phyloP scores from a whole-genome alignment of 2,329 filamentous ascomycete species.

The Knoxdaviesia capensis region DNA sequence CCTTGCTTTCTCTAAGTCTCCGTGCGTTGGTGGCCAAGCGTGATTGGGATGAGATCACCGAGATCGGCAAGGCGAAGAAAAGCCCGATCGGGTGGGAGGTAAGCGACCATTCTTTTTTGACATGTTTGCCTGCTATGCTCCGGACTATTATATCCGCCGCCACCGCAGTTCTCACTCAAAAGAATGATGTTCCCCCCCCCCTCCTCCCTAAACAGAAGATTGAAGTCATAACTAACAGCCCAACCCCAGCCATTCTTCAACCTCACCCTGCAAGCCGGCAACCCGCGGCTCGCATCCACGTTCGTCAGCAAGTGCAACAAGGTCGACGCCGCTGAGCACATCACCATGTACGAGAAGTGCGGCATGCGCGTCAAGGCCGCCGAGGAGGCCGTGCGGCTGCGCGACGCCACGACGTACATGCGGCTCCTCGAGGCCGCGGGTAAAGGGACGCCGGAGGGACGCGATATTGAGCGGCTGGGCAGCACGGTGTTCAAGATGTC shows the following conservation, averaged over 20 bases:
- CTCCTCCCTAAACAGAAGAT: background rate
- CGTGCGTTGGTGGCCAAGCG: conserved; percentile 76
- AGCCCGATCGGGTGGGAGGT: conserved; percentile 95
- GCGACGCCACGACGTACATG: conserved; percentile 58
- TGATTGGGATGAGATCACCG: conserved; percentile 85
- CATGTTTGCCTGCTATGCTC: background rate
- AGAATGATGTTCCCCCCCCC: background rate
- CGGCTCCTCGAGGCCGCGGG: conserved; percentile 55
- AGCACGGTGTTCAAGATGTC: conserved; percentile 31
- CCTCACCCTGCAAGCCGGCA: conserved; percentile 70
- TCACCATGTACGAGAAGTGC: conserved; percentile 94
- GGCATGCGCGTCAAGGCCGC: conserved; percentile 75
- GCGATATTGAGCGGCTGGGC: conserved; percentile 67
- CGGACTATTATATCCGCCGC: background rate
- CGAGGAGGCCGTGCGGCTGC: conserved; percentile 72
- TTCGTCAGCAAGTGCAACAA: conserved; percentile 79
- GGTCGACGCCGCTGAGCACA: conserved; percentile 45
- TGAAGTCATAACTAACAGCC: conserved; percentile 1
- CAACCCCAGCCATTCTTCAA: conserved; percentile 67
- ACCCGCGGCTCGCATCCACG: conserved; percentile 60
- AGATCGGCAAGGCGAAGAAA: conserved; percentile 58
- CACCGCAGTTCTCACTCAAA: background rate
- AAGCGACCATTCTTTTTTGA: conserved; percentile 14
- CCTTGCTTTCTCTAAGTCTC: conserved; percentile 26
- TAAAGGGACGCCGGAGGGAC: conserved; percentile 40